Conservation (phyloP, 805 yeast species). For the Myxozyma neglecta region DNA sequence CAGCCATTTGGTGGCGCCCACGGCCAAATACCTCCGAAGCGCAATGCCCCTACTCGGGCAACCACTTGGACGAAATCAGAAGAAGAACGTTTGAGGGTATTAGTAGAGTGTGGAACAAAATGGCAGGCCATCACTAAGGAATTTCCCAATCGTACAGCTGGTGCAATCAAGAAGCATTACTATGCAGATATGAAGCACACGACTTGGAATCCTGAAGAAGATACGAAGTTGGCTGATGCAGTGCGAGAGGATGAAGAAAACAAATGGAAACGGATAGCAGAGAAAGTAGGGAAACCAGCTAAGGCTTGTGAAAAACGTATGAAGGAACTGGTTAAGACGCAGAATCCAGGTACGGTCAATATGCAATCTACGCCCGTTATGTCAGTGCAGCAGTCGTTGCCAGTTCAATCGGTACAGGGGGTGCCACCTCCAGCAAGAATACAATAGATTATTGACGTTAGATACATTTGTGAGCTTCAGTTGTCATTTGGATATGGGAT, state of each 20-base stretch:
- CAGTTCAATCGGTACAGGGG: background rate
- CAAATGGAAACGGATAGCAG: conserved; percentile 36
- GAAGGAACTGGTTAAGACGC: conserved; percentile 25
- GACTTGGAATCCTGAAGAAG: conserved; percentile 36
- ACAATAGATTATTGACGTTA: background rate
- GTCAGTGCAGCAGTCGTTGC: conserved; percentile 1
- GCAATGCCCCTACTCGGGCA: conserved; percentile 17
- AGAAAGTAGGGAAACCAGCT: conserved; percentile 35
- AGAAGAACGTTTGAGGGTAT: conserved; percentile 30
- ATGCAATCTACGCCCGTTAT: background rate
- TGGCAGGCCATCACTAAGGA: conserved; percentile 36
- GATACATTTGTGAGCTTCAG: background rate
- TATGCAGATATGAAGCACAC: conserved; percentile 39
- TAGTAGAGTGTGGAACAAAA: conserved; percentile 35
- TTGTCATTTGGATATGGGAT: background rate
- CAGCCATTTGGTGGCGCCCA: conserved; percentile 12
- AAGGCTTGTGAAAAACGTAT: conserved; percentile 35
- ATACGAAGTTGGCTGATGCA: conserved; percentile 30
- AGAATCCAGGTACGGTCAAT: background rate
- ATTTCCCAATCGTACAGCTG: conserved; percentile 38
- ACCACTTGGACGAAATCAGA: conserved; percentile 30
- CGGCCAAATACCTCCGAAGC: conserved; percentile 10
- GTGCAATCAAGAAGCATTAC: conserved; percentile 38
- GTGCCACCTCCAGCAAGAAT: background rate
- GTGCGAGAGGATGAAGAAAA: conserved; percentile 33